Conservation (phyloP, 208 protist genomes). For the Polymyxa betae region DNA sequence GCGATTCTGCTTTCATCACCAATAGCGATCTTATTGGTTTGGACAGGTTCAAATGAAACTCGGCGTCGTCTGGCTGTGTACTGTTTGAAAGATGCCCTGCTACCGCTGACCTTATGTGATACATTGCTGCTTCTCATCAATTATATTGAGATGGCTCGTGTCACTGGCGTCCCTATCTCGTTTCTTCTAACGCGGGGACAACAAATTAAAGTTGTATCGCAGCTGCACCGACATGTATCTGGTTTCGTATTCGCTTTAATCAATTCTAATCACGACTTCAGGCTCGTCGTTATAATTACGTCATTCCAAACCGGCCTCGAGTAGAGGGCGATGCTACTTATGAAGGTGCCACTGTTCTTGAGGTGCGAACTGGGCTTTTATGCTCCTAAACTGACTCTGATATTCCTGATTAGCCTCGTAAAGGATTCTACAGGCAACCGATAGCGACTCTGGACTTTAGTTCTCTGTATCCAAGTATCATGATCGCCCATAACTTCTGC, state of each 20-base stretch:
- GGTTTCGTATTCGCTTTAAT: neutral
- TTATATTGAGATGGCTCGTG: constrained; percentile 98
- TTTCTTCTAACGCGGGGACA: constrained; percentile 96
- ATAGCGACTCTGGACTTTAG: constrained; percentile 98
- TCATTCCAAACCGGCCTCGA: constrained; percentile 63
- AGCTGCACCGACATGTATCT: constrained; percentile 79
- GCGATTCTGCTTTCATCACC: neutral
- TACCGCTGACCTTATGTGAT: constrained; percentile 88
- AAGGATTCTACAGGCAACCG: constrained; percentile 67
- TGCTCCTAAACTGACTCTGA: neutral
- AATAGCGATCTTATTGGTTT: constrained; percentile 53
- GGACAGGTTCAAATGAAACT: constrained; percentile 92
- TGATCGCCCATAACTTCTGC: constrained; percentile 99
- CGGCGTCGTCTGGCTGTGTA: constrained; percentile 95
- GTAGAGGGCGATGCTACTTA: constrained; percentile 75
- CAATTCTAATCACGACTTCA: neutral
- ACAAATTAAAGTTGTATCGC: constrained; percentile 94
- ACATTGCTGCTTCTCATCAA: constrained; percentile 98
- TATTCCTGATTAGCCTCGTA: neutral
- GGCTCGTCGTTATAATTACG: constrained; percentile 35
- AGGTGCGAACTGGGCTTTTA: constrained; percentile 74
- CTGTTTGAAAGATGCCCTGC: constrained; percentile 90
- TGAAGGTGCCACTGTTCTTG: constrained; percentile 97
- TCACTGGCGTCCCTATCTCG: constrained; percentile 95
- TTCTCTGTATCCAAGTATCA: constrained; percentile 99